Conservation (phyloP, 805 yeast species). For the Schwanniomyces vanrijiae region DNA sequence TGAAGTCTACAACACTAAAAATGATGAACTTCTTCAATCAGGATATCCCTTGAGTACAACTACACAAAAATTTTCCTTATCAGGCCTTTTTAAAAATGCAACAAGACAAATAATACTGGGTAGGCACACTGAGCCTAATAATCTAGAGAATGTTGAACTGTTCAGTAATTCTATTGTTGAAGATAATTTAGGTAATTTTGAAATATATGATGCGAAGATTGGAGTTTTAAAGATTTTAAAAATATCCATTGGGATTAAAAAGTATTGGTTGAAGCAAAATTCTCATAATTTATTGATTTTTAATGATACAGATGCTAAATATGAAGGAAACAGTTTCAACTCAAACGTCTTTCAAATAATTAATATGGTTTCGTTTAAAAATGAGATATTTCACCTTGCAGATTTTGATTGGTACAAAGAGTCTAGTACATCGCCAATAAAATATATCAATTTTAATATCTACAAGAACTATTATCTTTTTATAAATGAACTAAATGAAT, state of each 20-base stretch:
- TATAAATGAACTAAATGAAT: constrained; percentile 22
- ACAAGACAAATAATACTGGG: constrained; percentile 33
- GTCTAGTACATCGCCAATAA: constrained; percentile 11
- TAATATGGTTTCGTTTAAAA: constrained; percentile 31
- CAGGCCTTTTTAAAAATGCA: constrained; percentile 30
- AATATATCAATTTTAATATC: constrained; percentile 23
- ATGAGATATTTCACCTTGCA: constrained; percentile 22
- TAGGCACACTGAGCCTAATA: constrained; percentile 12
- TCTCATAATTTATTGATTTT: constrained; percentile 37
- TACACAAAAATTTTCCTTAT: constrained; percentile 23
- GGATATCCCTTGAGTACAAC: constrained; percentile 32
- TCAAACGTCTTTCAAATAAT: constrained; percentile 29
- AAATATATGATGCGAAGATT: constrained; percentile 27
- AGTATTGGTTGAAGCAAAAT: constrained; percentile 38
- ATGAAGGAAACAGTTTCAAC: neutral
- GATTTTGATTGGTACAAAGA: constrained; percentile 29
- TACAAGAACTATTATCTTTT: constrained; percentile 28
- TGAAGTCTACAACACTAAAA: constrained; percentile 27
- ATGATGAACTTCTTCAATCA: constrained; percentile 32
- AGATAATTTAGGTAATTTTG: constrained; percentile 28
- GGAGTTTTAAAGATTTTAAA: constrained; percentile 32
- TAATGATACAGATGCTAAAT: constrained; percentile 19
- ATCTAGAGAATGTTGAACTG: constrained; percentile 37
- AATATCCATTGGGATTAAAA: constrained; percentile 27
- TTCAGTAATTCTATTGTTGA: constrained; percentile 26